Percentiles rank a stretch among this genome's conserved stretches.
These are phyloP conservation scores for Chlamydomonas schloesseri DNA, from an alignment of 139 green algal species.

Conservation along the genomic window DNA sequence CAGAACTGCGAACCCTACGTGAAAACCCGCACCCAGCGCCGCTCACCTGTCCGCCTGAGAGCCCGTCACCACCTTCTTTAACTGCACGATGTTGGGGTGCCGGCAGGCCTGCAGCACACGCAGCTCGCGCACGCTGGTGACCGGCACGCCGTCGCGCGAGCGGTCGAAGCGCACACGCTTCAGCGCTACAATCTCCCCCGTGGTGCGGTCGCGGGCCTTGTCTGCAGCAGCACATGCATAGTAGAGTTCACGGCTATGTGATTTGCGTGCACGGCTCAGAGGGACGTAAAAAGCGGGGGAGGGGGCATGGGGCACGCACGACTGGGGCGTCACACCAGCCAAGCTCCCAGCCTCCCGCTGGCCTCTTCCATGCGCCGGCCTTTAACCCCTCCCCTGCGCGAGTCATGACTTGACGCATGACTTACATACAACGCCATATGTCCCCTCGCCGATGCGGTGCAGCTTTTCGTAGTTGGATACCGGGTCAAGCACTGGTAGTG, in stretches of 20 bases:
- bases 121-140: conserved; percentile 84
- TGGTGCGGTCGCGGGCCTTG: conserved; percentile 73
- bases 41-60: conserved; percentile 70
- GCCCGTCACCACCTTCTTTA: conserved; percentile 84
- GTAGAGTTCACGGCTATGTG: too few species aligned
- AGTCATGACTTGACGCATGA: too few species aligned
- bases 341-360: too few species aligned
- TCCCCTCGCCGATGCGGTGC: conserved; percentile 81
- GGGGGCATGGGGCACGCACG: too few species aligned
- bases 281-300: too few species aligned
- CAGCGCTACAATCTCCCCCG: conserved; percentile 81
- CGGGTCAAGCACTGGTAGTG: conserved; percentile 63
- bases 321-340: too few species aligned
- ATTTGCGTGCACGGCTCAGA: too few species aligned
- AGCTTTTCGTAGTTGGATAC: conserved; percentile 82
- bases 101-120: conserved; percentile 75
- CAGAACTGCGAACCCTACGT: too few species aligned
- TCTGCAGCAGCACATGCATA: conserved; percentile 52
- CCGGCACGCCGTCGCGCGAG: conserved; percentile 72
- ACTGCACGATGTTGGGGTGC: conserved; percentile 82
- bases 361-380: too few species aligned
- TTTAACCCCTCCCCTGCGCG: too few species aligned
- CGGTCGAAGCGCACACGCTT: conserved; percentile 82
- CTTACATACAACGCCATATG: conserved; percentile 81
- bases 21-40: too few species aligned